Evolutionary conservation across 768 basidiomycete species (phyloP).

Genomic region (Podaxis pistillaris): DNA sequence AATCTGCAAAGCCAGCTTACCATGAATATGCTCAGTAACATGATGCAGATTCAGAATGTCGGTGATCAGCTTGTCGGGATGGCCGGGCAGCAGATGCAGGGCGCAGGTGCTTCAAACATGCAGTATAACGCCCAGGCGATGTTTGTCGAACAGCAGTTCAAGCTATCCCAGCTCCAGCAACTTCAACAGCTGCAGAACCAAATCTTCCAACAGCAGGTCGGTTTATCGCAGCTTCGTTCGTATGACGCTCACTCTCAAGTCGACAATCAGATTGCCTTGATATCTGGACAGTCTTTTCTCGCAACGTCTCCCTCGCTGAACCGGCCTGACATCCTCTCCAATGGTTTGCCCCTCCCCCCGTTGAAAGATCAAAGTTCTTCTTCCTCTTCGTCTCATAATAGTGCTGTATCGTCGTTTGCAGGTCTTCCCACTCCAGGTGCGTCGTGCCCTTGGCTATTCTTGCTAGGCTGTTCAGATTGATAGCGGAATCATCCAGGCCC

Average conservation of each 20-base stretch:
- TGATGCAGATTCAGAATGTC: constrained; percentile 50
- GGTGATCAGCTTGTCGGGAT: constrained; percentile 27
- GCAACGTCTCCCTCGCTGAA: constrained; percentile 32
- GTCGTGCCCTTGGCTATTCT: constrained; percentile 10
- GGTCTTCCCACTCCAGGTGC: constrained; percentile 33
- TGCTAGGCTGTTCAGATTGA: constrained; percentile 2
- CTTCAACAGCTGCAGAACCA: constrained; percentile 78
- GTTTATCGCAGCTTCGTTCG: constrained; percentile 21
- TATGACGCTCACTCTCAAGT: constrained; percentile 8
- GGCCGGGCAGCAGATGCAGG: constrained; percentile 4
- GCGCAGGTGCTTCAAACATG: background rate
- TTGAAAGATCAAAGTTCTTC: background rate
- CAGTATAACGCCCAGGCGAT: constrained; percentile 44
- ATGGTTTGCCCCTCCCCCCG: constrained; percentile 8
- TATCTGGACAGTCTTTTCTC: constrained; percentile 42
- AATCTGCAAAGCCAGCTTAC: constrained; percentile 33
- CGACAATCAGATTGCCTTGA: constrained; percentile 59
- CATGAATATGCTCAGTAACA: constrained; percentile 50
- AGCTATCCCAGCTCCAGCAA: constrained; percentile 73
- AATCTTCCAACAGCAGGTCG: constrained; percentile 88
- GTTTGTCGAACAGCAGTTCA: constrained; percentile 77
- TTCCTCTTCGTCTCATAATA: constrained; percentile 1
- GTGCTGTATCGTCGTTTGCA: constrained; percentile 12
- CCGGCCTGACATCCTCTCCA: constrained; percentile 32
- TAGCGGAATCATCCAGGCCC: constrained; percentile 36